Conservation (phyloP, 2,329 filamentous ascomycete genomes). For the Pyrenochaeta sp. region DNA sequence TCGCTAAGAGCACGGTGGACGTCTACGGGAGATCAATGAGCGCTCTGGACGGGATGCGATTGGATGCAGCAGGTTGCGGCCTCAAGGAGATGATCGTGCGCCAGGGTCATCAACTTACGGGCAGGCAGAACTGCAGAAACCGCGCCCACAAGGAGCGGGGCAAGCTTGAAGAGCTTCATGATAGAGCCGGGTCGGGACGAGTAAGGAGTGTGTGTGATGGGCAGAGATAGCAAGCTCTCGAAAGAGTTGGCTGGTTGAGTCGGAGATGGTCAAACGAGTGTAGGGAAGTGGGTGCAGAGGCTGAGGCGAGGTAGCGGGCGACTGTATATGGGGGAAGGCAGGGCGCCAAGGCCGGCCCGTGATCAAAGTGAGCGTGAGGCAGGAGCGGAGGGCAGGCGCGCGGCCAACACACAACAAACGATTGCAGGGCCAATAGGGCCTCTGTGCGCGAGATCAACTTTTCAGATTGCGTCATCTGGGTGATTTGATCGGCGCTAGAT, state of each 20-base stretch:
- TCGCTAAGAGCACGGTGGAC: constrained; percentile 25
- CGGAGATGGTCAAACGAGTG: constrained; percentile 31
- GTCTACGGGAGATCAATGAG: constrained; percentile 12
- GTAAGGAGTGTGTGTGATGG: constrained; percentile 27
- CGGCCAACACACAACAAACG: constrained; percentile 25
- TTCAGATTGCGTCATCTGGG: no score
- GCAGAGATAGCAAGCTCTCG: constrained; percentile 20
- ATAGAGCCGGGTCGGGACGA: constrained; percentile 18
- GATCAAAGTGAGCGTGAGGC: no score
- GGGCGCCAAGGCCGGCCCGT: constrained; percentile 24
- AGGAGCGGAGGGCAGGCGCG: constrained; percentile 20
- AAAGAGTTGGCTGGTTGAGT: constrained; percentile 20
- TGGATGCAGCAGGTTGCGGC: no score
- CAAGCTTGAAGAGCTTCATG: constrained; percentile 39
- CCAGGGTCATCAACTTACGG: constrained; percentile 21
- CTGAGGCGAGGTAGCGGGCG: constrained; percentile 10
- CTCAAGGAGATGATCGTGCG: no score
- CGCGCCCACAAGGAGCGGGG: constrained; percentile 32
- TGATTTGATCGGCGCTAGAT: no score
- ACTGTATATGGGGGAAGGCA: constrained; percentile 20
- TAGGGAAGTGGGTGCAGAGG: constrained; percentile 27
- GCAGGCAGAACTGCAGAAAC: constrained; percentile 27
- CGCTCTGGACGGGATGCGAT: no score
- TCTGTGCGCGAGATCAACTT: no score
- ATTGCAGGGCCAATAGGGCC: constrained; percentile 2